These are phyloP conservation scores for Xylaria sp. DNA, from an alignment of 2,329 filamentous ascomycete genomes.

Conservation along the genomic window DNA sequence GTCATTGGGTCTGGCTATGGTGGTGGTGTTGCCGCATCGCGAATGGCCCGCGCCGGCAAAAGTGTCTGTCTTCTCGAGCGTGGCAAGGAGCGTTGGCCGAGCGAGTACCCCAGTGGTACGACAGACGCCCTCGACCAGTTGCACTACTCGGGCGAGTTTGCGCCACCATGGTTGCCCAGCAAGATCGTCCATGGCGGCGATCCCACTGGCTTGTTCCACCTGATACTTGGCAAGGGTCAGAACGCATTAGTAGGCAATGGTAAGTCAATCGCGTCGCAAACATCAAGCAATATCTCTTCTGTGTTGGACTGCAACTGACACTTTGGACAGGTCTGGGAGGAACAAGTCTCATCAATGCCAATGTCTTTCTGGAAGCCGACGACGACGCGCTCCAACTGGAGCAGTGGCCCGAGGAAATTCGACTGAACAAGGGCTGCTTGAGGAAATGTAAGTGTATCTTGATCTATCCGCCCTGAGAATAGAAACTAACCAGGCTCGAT, in stretches of 20 bases:
- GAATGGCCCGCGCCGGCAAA: constrained; percentile 56
- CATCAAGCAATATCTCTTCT: constrained; percentile 4
- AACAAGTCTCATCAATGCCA: constrained; percentile 61
- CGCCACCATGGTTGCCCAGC: constrained; percentile 38
- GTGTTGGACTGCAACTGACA: neutral
- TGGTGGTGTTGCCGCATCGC: constrained; percentile 58
- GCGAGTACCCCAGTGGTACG: constrained; percentile 53
- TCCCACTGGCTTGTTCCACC: constrained; percentile 57
- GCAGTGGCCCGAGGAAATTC: constrained; percentile 55
- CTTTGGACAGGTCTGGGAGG: constrained; percentile 52
- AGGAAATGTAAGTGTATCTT: constrained; percentile 45
- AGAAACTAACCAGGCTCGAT: constrained; percentile 7
- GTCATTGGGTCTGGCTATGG: constrained; percentile 67
- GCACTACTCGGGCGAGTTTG: constrained; percentile 51
- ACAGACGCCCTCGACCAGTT: constrained; percentile 46
- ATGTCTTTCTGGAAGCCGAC: constrained; percentile 59
- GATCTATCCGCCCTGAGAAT: neutral
- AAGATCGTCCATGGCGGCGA: constrained; percentile 45
- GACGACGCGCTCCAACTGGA: constrained; percentile 47
- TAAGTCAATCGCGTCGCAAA: constrained; percentile 25
- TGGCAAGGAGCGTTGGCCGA: constrained; percentile 61
- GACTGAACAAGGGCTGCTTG: constrained; percentile 38
- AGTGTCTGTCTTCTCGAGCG: constrained; percentile 60
- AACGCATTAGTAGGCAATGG: constrained; percentile 58
- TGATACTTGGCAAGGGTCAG: constrained; percentile 58